Evolutionary conservation across 768 basidiomycete species (phyloP).

Genomic region (Xerocomellus intermedius): DNA sequence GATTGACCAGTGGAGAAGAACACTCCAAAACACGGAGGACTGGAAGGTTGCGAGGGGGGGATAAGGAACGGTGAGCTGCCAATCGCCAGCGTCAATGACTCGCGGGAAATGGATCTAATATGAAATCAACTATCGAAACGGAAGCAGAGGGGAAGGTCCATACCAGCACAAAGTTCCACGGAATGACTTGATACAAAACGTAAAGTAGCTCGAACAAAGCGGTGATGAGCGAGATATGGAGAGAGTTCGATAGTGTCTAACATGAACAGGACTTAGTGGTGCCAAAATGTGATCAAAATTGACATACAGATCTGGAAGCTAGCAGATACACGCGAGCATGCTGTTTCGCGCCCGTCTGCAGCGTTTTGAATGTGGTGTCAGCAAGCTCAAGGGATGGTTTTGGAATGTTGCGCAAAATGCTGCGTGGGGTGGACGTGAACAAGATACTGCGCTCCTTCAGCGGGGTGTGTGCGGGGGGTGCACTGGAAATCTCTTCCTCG

Average conservation of each 20-base stretch:
- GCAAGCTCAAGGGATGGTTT: constrained; percentile 22
- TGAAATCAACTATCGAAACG: constrained; percentile 1
- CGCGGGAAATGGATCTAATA: constrained; percentile 19
- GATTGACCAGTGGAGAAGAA: constrained; percentile 60
- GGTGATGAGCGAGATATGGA: constrained; percentile 57
- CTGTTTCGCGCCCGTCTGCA: constrained; percentile 20
- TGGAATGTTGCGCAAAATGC: constrained; percentile 24
- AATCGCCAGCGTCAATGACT: neutral
- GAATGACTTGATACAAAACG: constrained; percentile 50
- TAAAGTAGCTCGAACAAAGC: constrained; percentile 53
- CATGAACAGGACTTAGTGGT: neutral
- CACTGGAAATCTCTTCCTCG: constrained; percentile 11
- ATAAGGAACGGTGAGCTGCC: constrained; percentile 39
- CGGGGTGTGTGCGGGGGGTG: constrained; percentile 12
- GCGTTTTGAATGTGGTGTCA: constrained; percentile 18
- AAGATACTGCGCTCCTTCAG: constrained; percentile 12
- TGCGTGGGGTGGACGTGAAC: constrained; percentile 28
- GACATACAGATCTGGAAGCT: constrained; percentile 30
- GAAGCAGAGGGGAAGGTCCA: constrained; percentile 1
- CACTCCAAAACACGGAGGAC: constrained; percentile 48
- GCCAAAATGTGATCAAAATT: neutral
- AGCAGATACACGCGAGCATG: constrained; percentile 20
- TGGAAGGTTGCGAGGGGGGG: constrained; percentile 48
- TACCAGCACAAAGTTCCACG: constrained; percentile 50
- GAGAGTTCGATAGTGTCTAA: constrained; percentile 63